Conservation (phyloP, 176 grass and related monocot genomes). For the Themeda triandra region DNA sequence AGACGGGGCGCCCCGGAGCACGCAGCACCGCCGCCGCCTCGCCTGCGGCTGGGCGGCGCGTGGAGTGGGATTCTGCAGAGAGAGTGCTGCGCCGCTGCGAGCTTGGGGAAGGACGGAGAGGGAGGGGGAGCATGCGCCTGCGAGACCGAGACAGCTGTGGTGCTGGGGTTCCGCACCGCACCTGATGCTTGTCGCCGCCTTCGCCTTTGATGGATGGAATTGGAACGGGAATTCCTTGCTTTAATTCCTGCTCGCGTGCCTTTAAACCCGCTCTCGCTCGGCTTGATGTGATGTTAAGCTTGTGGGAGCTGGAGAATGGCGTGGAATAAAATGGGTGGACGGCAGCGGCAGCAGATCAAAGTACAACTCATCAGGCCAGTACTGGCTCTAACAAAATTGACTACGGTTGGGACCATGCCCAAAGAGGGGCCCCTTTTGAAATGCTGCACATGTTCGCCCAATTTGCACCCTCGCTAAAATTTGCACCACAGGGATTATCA, state of each 20-base stretch:
- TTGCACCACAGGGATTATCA: too few species aligned
- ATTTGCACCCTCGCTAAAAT: neutral
- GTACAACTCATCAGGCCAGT: neutral
- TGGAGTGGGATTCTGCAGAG: neutral
- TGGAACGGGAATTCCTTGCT: neutral
- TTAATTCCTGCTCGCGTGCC: neutral
- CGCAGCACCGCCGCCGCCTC: neutral
- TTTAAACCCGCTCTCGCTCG: neutral
- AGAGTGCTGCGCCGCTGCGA: neutral
- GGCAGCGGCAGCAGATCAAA: neutral
- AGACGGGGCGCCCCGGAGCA: neutral
- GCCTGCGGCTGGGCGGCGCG: slow-evolving; percentile 2
- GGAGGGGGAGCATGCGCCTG: neutral
- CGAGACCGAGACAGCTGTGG: neutral
- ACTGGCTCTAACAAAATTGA: neutral
- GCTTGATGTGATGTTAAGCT: neutral
- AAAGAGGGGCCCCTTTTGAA: neutral
- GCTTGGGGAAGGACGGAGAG: neutral
- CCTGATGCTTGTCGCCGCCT: too few species aligned
- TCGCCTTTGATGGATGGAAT: too few species aligned
- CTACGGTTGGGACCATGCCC: neutral
- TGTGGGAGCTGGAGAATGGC: neutral
- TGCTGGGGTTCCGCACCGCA: too few species aligned
- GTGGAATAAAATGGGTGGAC: slow-evolving; percentile 3
- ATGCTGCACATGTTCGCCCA: neutral